These are phyloP conservation scores for Termitomyces sp. DNA, from an alignment of 768 basidiomycete species.

Conservation along the genomic window DNA sequence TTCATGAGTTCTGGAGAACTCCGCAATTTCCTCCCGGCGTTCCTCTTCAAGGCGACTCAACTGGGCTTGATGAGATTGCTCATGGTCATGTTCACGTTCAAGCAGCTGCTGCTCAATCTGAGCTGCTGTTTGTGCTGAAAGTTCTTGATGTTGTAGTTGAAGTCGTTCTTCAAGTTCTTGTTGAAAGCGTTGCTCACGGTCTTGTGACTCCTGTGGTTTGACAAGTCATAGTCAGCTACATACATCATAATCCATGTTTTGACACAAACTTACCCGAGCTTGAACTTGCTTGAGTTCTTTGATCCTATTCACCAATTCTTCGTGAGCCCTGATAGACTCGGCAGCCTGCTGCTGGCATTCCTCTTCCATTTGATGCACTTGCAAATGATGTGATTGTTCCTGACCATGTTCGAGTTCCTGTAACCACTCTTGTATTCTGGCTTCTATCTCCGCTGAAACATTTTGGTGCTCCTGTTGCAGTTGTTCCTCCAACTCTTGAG, in stretches of 20 bases:
- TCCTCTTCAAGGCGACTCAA: background rate
- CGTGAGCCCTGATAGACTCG: background rate
- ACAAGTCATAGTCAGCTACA: no score
- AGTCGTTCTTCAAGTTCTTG: background rate
- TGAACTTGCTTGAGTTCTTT: background rate
- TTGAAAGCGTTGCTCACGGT: background rate
- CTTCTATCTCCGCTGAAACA: background rate
- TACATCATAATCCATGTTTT: no score
- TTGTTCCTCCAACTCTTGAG: background rate
- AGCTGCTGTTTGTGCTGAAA: background rate
- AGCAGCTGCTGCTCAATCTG: background rate
- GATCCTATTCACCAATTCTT: background rate
- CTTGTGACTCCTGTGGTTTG: background rate
- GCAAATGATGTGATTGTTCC: background rate
- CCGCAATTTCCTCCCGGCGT: background rate
- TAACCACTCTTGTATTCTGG: background rate
- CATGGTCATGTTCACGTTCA: background rate
- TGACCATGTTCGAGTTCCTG: background rate
- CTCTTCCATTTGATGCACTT: background rate
- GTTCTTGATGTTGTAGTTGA: background rate
- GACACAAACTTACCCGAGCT: background rate
- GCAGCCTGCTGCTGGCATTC: background rate
- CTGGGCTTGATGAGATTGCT: background rate
- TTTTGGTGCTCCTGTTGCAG: background rate
- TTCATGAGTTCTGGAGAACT: background rate